Evolutionary conservation across 202 grass and related monocot genomes (phyloP).

Genomic region (Setaria italica): DNA sequence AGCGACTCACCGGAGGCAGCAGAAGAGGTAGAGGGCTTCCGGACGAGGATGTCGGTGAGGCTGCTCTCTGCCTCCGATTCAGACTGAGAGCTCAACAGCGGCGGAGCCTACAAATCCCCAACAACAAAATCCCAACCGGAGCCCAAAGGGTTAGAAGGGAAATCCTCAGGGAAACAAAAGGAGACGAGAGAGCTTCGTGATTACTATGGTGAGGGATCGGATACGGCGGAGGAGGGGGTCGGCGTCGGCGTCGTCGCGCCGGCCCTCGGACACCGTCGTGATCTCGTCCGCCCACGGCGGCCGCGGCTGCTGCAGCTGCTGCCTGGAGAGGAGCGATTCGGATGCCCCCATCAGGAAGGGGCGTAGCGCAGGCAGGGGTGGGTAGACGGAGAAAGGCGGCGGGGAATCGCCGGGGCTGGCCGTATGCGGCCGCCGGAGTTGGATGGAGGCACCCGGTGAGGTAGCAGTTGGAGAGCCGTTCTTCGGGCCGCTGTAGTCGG

Average conservation of each 20-base stretch:
- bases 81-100: constrained; percentile 56
- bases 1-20: constrained; percentile 50
- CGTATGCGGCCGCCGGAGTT: constrained; percentile 20
- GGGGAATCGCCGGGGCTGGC: not conserved
- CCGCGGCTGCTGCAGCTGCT: constrained; percentile 35
- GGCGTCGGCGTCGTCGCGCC: constrained; percentile 36
- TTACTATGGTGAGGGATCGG: constrained; percentile 61
- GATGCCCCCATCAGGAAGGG: constrained; percentile 53
- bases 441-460: not conserved
- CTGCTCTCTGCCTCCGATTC: constrained; percentile 64
- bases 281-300: constrained; percentile 74
- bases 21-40: constrained; percentile 53
- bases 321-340: constrained; percentile 54
- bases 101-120: constrained; percentile 59
- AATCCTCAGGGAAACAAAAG: constrained; percentile 14
- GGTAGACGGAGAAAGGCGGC: not conserved
- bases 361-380: not conserved
- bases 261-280: constrained; percentile 69
- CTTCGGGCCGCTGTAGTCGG: not conserved
- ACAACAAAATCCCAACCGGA: not conserved
- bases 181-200: not conserved
- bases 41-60: constrained; percentile 73
- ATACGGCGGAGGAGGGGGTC: constrained; percentile 67
- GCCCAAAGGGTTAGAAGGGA: constrained; percentile 4
- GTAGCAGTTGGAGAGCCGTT: not conserved